These are phyloP conservation scores for Colletotrichum nymphaeae DNA, from an alignment of 2,329 filamentous ascomycete genomes.

Conservation along the genomic window DNA sequence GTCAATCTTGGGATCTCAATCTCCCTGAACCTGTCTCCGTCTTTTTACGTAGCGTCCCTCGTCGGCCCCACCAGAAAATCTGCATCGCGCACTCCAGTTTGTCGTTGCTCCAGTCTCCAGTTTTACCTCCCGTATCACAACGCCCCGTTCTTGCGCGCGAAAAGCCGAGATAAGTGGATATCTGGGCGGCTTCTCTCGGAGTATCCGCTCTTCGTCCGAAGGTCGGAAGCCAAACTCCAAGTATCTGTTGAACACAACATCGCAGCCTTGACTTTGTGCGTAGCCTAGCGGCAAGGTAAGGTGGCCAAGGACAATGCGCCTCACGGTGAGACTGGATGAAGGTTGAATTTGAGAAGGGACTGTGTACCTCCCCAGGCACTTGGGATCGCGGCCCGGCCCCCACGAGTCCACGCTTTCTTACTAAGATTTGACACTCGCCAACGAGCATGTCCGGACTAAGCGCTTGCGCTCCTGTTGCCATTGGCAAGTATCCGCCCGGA, in stretches of 20 bases:
- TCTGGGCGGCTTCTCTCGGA: constrained; percentile 32
- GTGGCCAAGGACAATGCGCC: constrained; percentile 22
- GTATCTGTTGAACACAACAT: background rate
- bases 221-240: constrained; percentile 18
- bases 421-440: background rate
- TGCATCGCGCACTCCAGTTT: constrained; percentile 20
- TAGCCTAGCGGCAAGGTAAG: no score
- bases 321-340: constrained; percentile 30
- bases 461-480: background rate
- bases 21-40: constrained; percentile 8
- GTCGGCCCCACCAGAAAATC: constrained; percentile 28
- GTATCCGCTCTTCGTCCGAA: constrained; percentile 31
- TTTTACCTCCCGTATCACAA: constrained; percentile 21
- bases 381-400: constrained; percentile 1
- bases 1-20: constrained; percentile 29
- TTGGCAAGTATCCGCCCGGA: background rate
- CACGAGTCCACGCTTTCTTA: background rate
- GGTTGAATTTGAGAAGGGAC: background rate
- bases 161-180: constrained; percentile 30
- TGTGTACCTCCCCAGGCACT: constrained; percentile 1
- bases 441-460: background rate
- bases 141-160: constrained; percentile 32
- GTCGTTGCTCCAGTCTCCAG: constrained; percentile 11
- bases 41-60: constrained; percentile 11
- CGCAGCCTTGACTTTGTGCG: background rate